Base-by-base conservation (phyloP, 306 rosid species). In the Alnus rubra region DNA sequence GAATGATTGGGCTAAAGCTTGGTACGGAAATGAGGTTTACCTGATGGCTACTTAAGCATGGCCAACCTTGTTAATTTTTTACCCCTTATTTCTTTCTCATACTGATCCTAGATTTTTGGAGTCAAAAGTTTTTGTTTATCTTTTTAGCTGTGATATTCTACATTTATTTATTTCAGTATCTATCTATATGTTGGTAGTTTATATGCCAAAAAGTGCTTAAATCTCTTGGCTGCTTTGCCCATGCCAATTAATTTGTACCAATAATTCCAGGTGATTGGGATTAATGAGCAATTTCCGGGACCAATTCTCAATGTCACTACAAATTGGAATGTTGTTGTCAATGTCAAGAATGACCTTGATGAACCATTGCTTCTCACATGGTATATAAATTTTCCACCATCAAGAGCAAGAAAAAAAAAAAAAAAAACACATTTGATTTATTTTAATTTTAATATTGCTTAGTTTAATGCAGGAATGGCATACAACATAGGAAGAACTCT, bases 361-460 rank as follows among this genome's bases (percentile, higher is more conserved):
- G 98, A 94, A 85, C 92, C 97, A 62, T 87, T 94, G 77, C 97
- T 94, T 85, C 73, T 94, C 78, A 90, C 96, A 74, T 94, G 98
- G 98, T 94, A 90, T 73, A 31, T 42, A 49, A 70, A 71, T 64
- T 73, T 52, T 80, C 73, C 82, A 58, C 80, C 60, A 64, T 75
- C 33, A 37, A 45, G 31, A 68, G 31, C 47, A 30, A 45, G 70
- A 48, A 67, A 49, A 69, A 33, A 72, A 64, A 44, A 23, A 23
- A 23, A 23, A 23, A 23, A 23, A 23, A 23, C 33, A 28, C 82
- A 58, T 53, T 75, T 68, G 74, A 74, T 74, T 83, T 76, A 85
- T 37, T 75, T 30, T 23, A 23, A 76, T 84, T 81, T 83, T 82
- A 79, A 82, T 76, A 60, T 72, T 77, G 85, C 65, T 56, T 81